Evolutionary conservation across 805 yeast genomes (phyloP).

Genomic region (Wickerhamomyces bovis): DNA sequence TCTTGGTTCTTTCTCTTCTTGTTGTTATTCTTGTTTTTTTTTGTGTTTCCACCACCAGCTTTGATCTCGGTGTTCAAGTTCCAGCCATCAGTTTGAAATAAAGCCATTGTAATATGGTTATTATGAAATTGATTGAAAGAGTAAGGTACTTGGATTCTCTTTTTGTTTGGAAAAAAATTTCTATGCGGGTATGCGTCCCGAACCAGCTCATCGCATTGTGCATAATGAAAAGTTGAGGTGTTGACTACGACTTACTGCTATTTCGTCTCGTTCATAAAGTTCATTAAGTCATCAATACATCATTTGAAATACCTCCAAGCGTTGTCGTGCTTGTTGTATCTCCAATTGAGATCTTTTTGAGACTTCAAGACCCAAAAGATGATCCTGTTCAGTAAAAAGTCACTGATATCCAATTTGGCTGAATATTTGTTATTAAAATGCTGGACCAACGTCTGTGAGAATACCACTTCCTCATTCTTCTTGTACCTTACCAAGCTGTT

Average conservation of each 20-base stretch:
- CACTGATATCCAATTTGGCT: constrained; percentile 2
- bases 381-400: neutral
- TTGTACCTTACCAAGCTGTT: neutral
- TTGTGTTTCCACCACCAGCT: constrained; percentile 31
- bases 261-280: neutral
- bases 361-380: neutral
- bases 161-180: neutral
- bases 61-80: constrained; percentile 52
- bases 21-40: constrained; percentile 24
- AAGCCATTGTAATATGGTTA: constrained; percentile 40
- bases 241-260: no score
- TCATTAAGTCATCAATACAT: neutral
- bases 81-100: constrained; percentile 85
- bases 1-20: constrained; percentile 20
- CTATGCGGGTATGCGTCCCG: neutral
- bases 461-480: neutral
- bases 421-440: neutral
- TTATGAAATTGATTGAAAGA: neutral
- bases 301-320: neutral
- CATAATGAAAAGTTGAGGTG: no score
- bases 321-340: neutral
- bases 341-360: neutral
- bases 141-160: neutral
- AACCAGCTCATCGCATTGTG: neutral
- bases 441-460: neutral